These are phyloP conservation scores for Trichophyton mentagrophytes DNA, from an alignment of 2,329 filamentous ascomycete genomes.

Conservation along the genomic window DNA sequence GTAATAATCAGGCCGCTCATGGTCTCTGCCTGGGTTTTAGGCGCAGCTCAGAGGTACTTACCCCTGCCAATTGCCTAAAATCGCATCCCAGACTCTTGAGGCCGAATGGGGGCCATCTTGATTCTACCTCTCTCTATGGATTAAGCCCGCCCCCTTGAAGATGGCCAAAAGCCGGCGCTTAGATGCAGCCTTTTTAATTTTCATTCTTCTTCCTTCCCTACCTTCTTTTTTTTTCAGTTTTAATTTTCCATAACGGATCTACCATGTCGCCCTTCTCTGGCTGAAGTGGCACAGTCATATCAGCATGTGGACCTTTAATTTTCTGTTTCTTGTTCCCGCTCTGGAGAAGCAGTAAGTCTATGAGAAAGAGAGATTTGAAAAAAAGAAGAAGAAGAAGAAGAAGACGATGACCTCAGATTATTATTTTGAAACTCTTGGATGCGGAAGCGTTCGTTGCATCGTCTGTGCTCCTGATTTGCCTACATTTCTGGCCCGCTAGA, in stretches of 20 bases:
- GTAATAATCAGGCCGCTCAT: neutral
- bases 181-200: conserved; percentile 6
- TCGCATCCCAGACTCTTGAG: neutral
- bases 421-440: conserved; percentile 1
- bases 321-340: neutral
- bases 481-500: neutral
- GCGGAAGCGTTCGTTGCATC: conserved; percentile 1
- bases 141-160: neutral
- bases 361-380: neutral
- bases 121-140: neutral
- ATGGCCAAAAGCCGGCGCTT: conserved; percentile 3
- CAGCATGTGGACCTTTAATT: conserved; percentile 4
- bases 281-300: conserved; percentile 3
- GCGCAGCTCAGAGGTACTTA: neutral
- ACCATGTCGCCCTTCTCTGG: conserved; percentile 4
- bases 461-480: conserved; percentile 2
- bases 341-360: conserved; percentile 1
- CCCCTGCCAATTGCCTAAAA: neutral
- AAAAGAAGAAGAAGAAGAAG: neutral
- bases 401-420: neutral
- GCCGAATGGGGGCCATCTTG: conserved; percentile 3
- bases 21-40: neutral
- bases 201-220: neutral
- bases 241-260: neutral
- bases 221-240: neutral